Conservation (phyloP, 1,284 basidiomycete genomes). For the Naganishia albida region DNA sequence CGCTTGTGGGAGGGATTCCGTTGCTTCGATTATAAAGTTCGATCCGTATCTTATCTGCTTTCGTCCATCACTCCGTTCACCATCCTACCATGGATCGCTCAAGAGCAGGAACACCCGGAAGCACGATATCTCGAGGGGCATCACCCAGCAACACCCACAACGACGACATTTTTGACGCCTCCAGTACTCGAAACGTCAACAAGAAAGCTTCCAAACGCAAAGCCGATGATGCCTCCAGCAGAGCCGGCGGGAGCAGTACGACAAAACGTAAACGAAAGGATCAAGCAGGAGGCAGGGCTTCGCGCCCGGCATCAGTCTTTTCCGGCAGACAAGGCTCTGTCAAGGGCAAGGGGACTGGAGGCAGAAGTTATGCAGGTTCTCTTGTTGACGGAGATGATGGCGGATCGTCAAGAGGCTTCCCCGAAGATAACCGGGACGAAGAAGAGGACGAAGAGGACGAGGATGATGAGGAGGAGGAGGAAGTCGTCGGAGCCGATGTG, state of each 20-base stretch:
- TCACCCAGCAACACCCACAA: conserved; percentile 23
- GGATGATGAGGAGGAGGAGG: conserved; percentile 25
- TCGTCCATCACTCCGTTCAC: not conserved
- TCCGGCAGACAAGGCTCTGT: conserved; percentile 23
- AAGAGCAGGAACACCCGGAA: conserved; percentile 14
- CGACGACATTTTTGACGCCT: conserved; percentile 19
- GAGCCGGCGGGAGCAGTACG: conserved; percentile 4
- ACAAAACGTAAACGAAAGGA: conserved; percentile 18
- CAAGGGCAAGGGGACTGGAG: conserved; percentile 6
- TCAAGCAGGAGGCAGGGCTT: conserved; percentile 5
- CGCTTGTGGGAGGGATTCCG: not conserved
- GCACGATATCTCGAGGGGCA: conserved; percentile 15
- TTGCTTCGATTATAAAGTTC: not conserved
- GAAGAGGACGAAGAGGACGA: conserved; percentile 23
- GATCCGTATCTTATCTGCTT: not conserved
- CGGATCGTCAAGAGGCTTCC: conserved; percentile 6
- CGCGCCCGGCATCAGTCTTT: conserved; percentile 14
- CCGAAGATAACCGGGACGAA: conserved; percentile 15
- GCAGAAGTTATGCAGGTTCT: conserved; percentile 22
- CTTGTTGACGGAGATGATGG: conserved; percentile 20
- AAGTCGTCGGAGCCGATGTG: conserved; percentile 10
- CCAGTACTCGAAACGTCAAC: not conserved
- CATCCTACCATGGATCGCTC: conserved; percentile 16
- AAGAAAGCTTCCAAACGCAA: conserved; percentile 18
- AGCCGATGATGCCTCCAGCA: conserved; percentile 6